Evolutionary conservation across 768 basidiomycete genomes (phyloP).

Genomic region (Tephrocybe rancida): DNA sequence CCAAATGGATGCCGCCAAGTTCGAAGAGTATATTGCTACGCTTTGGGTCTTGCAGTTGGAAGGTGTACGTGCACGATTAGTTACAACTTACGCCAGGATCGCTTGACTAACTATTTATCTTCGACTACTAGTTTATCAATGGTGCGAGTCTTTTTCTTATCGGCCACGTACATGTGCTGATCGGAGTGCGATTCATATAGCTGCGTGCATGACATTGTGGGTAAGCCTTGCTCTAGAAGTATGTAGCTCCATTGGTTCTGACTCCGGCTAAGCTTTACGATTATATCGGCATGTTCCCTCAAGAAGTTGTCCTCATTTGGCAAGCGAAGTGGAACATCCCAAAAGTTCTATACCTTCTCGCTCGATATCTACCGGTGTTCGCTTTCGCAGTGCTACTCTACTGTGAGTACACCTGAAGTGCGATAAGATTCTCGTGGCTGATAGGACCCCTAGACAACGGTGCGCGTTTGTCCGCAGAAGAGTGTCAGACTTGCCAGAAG

Average conservation of each 20-base stretch:
- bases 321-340: background rate
- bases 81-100: background rate
- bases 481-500: conserved; percentile 2
- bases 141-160: background rate
- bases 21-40: background rate
- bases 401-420: background rate
- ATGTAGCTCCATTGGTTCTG: background rate
- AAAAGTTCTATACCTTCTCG: background rate
- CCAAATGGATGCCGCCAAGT: background rate
- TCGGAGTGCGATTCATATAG: background rate
- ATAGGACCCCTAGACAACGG: background rate
- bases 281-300: conserved; percentile 2
- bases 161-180: background rate
- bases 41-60: conserved; percentile 1
- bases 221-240: background rate
- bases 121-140: background rate
- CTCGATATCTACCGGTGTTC: conserved; percentile 4
- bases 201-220: conserved; percentile 3
- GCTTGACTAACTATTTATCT: background rate
- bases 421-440: background rate
- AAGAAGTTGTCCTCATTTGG: conserved; percentile 9
- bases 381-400: background rate
- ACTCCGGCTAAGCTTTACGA: conserved; percentile 8
- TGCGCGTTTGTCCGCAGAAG: background rate
- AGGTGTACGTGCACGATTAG: background rate